A percentile compares a stretch with the other conserved stretches of the same genome.
These are phyloP conservation scores for Blastocystis sp. DNA, from an alignment of 352 stramenopile genomes.

Conservation along the genomic window DNA sequence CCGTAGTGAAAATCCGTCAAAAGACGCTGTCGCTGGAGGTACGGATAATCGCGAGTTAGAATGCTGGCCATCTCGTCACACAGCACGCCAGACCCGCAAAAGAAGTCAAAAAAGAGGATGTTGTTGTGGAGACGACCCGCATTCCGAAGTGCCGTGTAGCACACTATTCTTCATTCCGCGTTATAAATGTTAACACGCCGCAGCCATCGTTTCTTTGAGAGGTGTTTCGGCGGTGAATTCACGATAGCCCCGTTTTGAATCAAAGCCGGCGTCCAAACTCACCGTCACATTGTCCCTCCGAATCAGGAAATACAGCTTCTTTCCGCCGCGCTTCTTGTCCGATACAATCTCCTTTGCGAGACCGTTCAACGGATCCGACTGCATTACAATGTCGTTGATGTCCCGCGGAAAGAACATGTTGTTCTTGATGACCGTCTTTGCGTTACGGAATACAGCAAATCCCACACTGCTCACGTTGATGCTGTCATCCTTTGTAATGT, in stretches of 20 bases:
- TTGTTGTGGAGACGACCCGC: constrained; percentile 29
- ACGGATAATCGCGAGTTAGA: constrained; percentile 32
- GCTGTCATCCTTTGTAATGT: constrained; percentile 40
- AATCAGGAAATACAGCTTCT: constrained; percentile 64
- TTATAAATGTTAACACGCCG: background rate
- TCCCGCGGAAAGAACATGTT: constrained; percentile 66
- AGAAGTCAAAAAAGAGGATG: constrained; percentile 63
- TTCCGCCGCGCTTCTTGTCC: background rate
- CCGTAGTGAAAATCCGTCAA: constrained; percentile 37
- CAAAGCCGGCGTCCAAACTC: constrained; percentile 33
- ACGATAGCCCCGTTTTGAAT: constrained; percentile 55
- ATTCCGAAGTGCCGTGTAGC: constrained; percentile 35
- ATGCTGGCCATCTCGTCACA: constrained; percentile 22
- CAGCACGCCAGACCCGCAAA: constrained; percentile 42
- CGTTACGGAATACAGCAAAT: background rate
- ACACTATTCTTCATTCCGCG: background rate
- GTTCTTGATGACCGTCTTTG: constrained; percentile 49
- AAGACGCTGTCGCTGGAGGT: constrained; percentile 37
- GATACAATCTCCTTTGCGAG: constrained; percentile 27
- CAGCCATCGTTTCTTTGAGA: constrained; percentile 62
- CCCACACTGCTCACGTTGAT: constrained; percentile 1
- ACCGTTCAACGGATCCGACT: background rate
- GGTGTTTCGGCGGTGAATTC: constrained; percentile 31
- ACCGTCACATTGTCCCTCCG: constrained; percentile 55
- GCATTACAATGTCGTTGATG: constrained; percentile 46